Percentiles rank a stretch among this genome's conserved stretches.
phyloP scores from a whole-genome alignment of 78 protist genomes.

The Salpingoeca rosetta region DNA sequence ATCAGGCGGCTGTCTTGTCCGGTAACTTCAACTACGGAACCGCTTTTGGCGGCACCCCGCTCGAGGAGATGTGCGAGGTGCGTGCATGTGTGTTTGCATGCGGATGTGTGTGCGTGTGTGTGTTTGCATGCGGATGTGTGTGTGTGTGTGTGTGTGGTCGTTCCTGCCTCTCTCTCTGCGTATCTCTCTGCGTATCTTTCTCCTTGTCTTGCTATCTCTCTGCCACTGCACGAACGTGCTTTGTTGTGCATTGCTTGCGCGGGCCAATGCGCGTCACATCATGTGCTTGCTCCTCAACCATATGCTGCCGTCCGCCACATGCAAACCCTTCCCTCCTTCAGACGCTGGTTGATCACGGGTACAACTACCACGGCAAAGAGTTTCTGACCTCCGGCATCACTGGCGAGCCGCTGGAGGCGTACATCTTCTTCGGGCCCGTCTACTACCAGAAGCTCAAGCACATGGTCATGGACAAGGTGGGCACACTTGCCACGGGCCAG shows the following conservation, averaged over 20 bases:
- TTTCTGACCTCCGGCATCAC: conserved; percentile 80
- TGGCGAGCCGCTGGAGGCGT: conserved; percentile 86
- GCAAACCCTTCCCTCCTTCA: too few species aligned
- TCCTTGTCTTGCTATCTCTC: too few species aligned
- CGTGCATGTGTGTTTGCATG: neutral
- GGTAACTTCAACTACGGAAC: conserved; percentile 58
- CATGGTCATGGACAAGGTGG: conserved; percentile 95
- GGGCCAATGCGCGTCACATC: too few species aligned
- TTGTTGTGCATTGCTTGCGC: neutral
- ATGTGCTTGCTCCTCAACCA: too few species aligned
- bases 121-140: too few species aligned
- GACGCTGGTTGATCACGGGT: conserved; percentile 57
- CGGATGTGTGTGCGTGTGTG: neutral
- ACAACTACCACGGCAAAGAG: conserved; percentile 94
- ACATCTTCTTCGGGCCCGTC: conserved; percentile 97
- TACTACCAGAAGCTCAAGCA: conserved; percentile 98
- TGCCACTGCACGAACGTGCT: too few species aligned
- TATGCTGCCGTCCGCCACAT: too few species aligned
- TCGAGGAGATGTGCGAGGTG: conserved; percentile 54
- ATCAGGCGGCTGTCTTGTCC: conserved; percentile 51
- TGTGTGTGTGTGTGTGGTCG: too few species aligned
- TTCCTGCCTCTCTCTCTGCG: too few species aligned
- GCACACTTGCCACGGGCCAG: too few species aligned
- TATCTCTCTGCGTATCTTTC: too few species aligned
- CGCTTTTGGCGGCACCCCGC: conserved; percentile 86